Base-by-base conservation (phyloP, 768 basidiomycete genomes). In the Amylocystis lapponica region DNA sequence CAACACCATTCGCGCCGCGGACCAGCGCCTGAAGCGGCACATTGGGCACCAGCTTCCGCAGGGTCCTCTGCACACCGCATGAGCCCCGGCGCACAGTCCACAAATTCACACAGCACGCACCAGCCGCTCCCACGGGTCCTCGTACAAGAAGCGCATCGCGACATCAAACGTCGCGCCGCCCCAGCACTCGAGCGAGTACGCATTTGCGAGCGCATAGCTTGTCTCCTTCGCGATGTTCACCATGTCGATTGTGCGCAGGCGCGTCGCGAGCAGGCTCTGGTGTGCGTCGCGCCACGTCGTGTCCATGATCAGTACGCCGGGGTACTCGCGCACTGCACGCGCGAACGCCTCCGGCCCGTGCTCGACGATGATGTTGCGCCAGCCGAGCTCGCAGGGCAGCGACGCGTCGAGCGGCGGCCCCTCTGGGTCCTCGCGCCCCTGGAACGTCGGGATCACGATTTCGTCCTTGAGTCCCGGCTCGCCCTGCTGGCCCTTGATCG, bases 241-340 rank as follows among this genome's bases (percentile, higher is more conserved):
- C 81, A 98, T 98, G 60, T 99, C 96, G 50, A 86, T 81, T 9
- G 96, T 98, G 50, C 96, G 81, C 38, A 99, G 75, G 48, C 96
- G 86, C 22, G 96, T 99, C 35, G 96, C 96, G 43, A 99, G 81
- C 27, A 99, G 76, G 22, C 93, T 96, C 66, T 99, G 96, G 64
- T 99, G 96, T 19, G 96, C 96, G 59, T 99, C 96, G 63, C 96
- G 88, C 95, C 96, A 97, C 2, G 95, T 98, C 22, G 95, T 98
- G 67, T 99, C 90, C 91, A 93, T 92, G 66, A 96, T 94, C 49
- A 98, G 76, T 43, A 81, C 83, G 43, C 96, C 96, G 40, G 90
- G 89, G 67, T 99, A 98, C 50, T 84, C 86, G 55, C 96, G 85
- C 43, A 98, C 91, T 30, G 96, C 96, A 69, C 93, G 96, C 39